These are phyloP conservation scores for Candida gorgasii DNA, from an alignment of 805 yeast species.

Conservation along the genomic window DNA sequence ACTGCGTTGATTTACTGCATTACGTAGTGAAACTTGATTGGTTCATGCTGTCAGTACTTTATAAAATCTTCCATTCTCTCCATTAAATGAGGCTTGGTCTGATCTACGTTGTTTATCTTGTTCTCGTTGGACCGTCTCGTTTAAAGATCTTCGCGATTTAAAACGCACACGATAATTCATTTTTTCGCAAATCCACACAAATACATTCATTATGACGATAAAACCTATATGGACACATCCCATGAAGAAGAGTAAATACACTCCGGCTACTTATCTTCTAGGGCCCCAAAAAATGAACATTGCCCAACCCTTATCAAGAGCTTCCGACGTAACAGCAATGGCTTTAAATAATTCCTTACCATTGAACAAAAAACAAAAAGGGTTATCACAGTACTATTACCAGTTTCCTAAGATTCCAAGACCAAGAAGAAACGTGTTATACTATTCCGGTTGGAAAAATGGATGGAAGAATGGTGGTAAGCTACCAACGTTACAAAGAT, in stretches of 20 bases:
- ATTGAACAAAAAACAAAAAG: constrained; percentile 18
- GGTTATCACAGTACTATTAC: constrained; percentile 30
- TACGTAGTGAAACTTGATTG: no score
- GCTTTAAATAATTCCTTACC: constrained; percentile 23
- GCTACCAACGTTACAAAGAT: constrained; percentile 21
- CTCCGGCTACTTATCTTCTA: constrained; percentile 27
- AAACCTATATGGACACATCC: constrained; percentile 22
- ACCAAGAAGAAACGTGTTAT: constrained; percentile 54
- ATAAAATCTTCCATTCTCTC: no score
- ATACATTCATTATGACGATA: constrained; percentile 20
- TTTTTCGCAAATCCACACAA: neutral
- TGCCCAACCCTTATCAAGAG: constrained; percentile 44
- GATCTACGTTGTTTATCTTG: no score
- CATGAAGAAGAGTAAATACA: constrained; percentile 20
- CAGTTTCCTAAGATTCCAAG: constrained; percentile 57
- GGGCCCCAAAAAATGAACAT: constrained; percentile 43
- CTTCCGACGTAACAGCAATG: constrained; percentile 36
- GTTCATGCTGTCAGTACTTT: no score
- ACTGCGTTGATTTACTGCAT: no score
- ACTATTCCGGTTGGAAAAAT: constrained; percentile 48
- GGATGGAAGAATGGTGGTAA: constrained; percentile 20
- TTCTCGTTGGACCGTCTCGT: no score
- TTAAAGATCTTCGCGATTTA: neutral
- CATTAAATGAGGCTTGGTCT: no score
- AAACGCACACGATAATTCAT: constrained; percentile 11